Evolutionary conservation across 345 rosid genomes (phyloP).

Genomic region (Xanthoceras sorbifolium): DNA sequence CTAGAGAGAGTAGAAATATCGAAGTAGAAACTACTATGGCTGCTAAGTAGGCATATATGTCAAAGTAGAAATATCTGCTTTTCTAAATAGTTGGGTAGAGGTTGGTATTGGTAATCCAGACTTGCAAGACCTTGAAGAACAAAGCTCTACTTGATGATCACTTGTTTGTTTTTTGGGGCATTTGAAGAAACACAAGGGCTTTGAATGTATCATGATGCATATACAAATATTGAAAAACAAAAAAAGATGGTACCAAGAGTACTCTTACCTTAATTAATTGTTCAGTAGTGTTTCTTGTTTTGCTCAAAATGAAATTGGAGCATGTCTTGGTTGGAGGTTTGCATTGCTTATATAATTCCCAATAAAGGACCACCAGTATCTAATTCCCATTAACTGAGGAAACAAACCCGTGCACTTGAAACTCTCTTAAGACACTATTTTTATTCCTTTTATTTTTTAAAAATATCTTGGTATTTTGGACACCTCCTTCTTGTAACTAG

Average conservation of each 20-base stretch:
- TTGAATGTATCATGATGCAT: too few species aligned
- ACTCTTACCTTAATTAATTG: background rate
- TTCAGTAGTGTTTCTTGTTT: background rate
- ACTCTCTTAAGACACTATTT: conserved; percentile 17
- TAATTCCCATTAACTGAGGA: conserved; percentile 40
- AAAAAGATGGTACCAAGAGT: background rate
- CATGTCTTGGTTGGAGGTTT: background rate
- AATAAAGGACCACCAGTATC: conserved; percentile 29
- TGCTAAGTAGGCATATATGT: too few species aligned
- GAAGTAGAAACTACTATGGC: too few species aligned
- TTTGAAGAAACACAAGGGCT: too few species aligned
- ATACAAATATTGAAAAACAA: too few species aligned
- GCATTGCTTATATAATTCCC: conserved; percentile 31
- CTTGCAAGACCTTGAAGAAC: too few species aligned
- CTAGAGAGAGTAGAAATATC: background rate
- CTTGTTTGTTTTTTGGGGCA: too few species aligned
- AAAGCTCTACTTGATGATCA: too few species aligned
- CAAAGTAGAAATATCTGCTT: too few species aligned
- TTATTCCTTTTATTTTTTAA: too few species aligned
- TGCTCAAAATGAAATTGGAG: conserved; percentile 3
- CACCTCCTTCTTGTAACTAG: background rate
- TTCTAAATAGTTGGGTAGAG: too few species aligned
- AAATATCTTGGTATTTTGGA: background rate
- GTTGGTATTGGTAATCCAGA: too few species aligned
- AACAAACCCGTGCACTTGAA: background rate